These are phyloP conservation scores for Biscogniauxia sp. DNA, from an alignment of 2,329 filamentous ascomycete genomes.

Conservation along the genomic window DNA sequence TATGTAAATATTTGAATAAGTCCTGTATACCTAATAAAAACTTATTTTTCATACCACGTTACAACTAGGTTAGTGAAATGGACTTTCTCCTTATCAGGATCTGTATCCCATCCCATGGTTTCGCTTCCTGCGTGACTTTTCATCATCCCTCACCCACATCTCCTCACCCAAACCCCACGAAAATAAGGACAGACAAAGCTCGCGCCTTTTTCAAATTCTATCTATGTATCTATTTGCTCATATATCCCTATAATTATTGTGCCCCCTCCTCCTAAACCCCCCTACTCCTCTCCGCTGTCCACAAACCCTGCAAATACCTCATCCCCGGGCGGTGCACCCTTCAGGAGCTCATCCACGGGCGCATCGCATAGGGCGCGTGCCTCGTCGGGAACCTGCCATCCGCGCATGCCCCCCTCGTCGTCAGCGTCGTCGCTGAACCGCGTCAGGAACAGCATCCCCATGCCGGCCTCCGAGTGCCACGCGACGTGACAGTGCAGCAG, in stretches of 20 bases:
- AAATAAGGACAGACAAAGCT: too few species aligned
- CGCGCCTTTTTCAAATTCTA: too few species aligned
- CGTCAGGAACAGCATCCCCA: slow-evolving; percentile 43
- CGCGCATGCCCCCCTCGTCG: slow-evolving; percentile 29
- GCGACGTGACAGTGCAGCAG: slow-evolving; percentile 40
- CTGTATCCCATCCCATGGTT: too few species aligned
- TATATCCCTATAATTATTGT: not conserved
- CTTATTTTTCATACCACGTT: too few species aligned
- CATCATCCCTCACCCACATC: too few species aligned
- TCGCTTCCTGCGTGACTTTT: too few species aligned
- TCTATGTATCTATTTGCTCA: too few species aligned
- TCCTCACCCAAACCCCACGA: too few species aligned
- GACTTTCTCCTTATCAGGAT: too few species aligned
- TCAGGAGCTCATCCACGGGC: slow-evolving; percentile 41
- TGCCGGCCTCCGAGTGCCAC: slow-evolving; percentile 39
- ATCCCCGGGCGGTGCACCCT: slow-evolving; percentile 49
- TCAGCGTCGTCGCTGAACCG: slow-evolving; percentile 38
- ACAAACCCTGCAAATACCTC: slow-evolving; percentile 42
- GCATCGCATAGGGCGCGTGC: slow-evolving; percentile 45
- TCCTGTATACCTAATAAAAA: too few species aligned
- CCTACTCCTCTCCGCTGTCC: slow-evolving; percentile 10
- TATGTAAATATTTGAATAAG: too few species aligned
- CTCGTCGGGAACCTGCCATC: slow-evolving; percentile 42
- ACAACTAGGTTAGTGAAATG: too few species aligned
- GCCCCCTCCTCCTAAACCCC: slow-evolving; percentile 1